Evolutionary conservation across 1,284 basidiomycete species (phyloP).

Genomic region (Porphyrellus sp.): DNA sequence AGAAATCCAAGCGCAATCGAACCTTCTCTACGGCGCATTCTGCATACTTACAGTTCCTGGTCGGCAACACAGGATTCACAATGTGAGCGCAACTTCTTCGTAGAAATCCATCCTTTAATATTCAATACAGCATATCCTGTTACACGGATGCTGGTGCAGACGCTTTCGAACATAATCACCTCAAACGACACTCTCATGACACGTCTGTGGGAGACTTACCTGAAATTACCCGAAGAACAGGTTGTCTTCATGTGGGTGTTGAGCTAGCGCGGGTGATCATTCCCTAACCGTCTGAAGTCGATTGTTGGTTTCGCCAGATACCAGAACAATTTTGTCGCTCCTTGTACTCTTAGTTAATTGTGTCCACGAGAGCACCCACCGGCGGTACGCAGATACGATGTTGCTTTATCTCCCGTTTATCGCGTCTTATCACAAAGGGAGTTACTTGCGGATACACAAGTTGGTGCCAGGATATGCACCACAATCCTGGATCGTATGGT

Average conservation of each 20-base stretch:
- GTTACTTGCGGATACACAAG: constrained; percentile 47
- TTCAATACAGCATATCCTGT: constrained; percentile 47
- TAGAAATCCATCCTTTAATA: constrained; percentile 15
- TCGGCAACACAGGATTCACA: constrained; percentile 50
- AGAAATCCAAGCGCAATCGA: constrained; percentile 53
- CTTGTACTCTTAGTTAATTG: constrained; percentile 75
- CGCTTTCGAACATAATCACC: constrained; percentile 73
- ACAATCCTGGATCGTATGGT: constrained; percentile 66
- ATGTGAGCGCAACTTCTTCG: constrained; percentile 39
- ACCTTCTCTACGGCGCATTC: constrained; percentile 36
- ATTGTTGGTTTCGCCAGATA: constrained; percentile 66
- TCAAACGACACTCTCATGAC: constrained; percentile 56
- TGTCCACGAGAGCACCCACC: constrained; percentile 48
- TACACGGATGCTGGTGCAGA: constrained; percentile 62
- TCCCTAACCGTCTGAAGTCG: constrained; percentile 49
- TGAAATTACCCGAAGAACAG: constrained; percentile 67
- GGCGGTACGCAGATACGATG: constrained; percentile 51
- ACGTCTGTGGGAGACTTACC: constrained; percentile 60
- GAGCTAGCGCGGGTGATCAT: constrained; percentile 5
- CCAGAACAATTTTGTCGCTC: constrained; percentile 56
- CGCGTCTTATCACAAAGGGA: constrained; percentile 37
- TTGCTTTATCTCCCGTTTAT: not conserved
- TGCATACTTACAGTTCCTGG: constrained; percentile 73
- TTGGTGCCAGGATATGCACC: constrained; percentile 61
- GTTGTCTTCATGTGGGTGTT: constrained; percentile 67